Conservation (phyloP, 345 rosid genomes). For the Brassica incana region DNA sequence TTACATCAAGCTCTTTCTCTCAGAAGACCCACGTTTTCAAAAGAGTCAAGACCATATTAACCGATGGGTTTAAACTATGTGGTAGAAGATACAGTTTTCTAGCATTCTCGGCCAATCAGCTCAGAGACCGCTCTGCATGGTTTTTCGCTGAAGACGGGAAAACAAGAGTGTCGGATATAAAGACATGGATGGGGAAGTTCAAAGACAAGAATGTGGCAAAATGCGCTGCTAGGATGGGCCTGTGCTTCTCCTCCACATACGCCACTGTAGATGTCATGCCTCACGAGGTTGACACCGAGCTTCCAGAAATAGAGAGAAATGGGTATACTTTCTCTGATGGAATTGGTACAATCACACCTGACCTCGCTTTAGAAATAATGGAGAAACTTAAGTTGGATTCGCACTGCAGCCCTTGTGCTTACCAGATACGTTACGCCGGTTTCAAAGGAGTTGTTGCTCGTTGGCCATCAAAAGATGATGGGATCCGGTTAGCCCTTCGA, state of each 20-base stretch:
- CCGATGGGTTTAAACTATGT: slow-evolving; percentile 72
- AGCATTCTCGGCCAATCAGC: slow-evolving; percentile 90
- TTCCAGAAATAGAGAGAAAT: slow-evolving; percentile 66
- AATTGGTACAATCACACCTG: slow-evolving; percentile 78
- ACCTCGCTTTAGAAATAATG: slow-evolving; percentile 75
- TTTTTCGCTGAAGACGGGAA: slow-evolving; percentile 78
- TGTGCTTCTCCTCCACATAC: slow-evolving; percentile 90
- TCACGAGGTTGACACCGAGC: slow-evolving; percentile 46
- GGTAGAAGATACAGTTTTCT: slow-evolving; percentile 79
- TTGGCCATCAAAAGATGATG: slow-evolving; percentile 76
- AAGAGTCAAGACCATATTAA: slow-evolving; percentile 65
- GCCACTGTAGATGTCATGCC: slow-evolving; percentile 73
- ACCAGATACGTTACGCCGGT: slow-evolving; percentile 91
- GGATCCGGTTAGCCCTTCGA: slow-evolving; percentile 64
- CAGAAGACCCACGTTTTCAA: slow-evolving; percentile 72
- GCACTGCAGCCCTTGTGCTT: slow-evolving; percentile 65
- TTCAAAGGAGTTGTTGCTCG: slow-evolving; percentile 89
- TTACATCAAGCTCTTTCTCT: slow-evolving; percentile 48
- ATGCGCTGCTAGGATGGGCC: slow-evolving; percentile 97
- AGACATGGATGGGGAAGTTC: slow-evolving; percentile 86
- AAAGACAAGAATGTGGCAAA: slow-evolving; percentile 60
- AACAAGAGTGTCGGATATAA: slow-evolving; percentile 46
- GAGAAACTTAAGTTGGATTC: slow-evolving; percentile 61
- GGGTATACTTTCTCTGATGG: slow-evolving; percentile 80
- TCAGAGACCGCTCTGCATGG: slow-evolving; percentile 92